A percentile compares a stretch with the other conserved stretches of the same genome.
These are phyloP conservation scores for Trichoderma cornu-damae DNA, from an alignment of 2,329 filamentous ascomycete genomes.

Conservation along the genomic window DNA sequence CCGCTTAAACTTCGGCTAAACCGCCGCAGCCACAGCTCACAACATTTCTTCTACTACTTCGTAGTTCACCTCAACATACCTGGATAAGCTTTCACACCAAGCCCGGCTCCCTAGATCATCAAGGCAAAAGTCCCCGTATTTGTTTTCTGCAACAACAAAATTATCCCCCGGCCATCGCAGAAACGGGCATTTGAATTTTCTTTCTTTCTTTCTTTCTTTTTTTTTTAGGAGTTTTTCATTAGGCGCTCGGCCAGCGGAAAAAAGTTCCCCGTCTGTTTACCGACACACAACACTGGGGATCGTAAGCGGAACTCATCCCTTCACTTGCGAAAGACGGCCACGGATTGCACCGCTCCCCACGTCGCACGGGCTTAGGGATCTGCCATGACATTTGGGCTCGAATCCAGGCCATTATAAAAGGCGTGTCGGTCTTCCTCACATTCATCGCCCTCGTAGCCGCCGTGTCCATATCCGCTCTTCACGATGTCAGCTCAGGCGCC, in stretches of 20 bases:
- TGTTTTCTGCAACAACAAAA: neutral
- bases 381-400: neutral
- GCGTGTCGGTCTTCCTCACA: neutral
- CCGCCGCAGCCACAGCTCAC: neutral
- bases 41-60: too few species aligned
- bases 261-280: neutral
- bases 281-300: neutral
- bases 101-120: neutral
- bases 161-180: neutral
- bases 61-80: slow-evolving; percentile 4
- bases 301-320: neutral
- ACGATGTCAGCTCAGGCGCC: slow-evolving; percentile 35
- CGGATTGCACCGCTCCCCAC: neutral
- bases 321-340: neutral
- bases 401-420: neutral
- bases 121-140: neutral
- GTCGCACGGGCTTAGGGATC: neutral
- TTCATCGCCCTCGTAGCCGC: neutral
- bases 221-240: neutral
- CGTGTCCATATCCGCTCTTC: neutral
- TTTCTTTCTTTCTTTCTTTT: too few species aligned
- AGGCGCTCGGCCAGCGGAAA: too few species aligned
- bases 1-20: slow-evolving; percentile 16
- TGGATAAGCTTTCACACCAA: slow-evolving; percentile 13
- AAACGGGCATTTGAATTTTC: neutral